These are phyloP conservation scores for Claviceps lovelessii DNA, from an alignment of 2,329 filamentous ascomycete species.

Conservation along the genomic window DNA sequence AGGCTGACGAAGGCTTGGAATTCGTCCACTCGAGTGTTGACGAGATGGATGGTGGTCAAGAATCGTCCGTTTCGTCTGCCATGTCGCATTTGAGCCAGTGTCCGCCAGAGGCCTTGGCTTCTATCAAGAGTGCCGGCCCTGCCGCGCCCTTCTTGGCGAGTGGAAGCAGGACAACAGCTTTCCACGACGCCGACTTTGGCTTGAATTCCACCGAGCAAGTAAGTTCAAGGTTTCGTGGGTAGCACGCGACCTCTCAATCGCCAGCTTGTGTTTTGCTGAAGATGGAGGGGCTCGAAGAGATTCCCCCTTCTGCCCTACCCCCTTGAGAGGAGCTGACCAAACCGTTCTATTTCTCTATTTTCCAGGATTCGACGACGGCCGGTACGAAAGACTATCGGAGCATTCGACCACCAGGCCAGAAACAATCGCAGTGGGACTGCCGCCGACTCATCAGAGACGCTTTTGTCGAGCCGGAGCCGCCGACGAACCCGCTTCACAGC, in stretches of 20 bases:
- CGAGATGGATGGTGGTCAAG: background rate
- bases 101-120: background rate
- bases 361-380: background rate
- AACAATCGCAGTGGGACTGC: background rate
- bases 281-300: background rate
- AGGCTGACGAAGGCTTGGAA: background rate
- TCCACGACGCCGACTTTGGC: background rate
- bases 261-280: background rate
- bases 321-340: background rate
- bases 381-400: background rate
- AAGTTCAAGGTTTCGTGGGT: background rate
- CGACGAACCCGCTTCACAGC: background rate
- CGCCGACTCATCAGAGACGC: background rate
- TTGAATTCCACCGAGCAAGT: background rate
- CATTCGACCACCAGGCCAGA: background rate
- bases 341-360: background rate
- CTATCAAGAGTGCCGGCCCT: background rate
- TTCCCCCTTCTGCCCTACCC: background rate
- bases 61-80: background rate
- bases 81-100: background rate
- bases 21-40: background rate
- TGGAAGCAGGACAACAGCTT: background rate
- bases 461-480: background rate
- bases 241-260: background rate
- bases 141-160: background rate